Percentiles rank a stretch among this genome's conserved stretches.
Conservation (phyloP, 306 rosid species). For the Cyclanthera cordifolia region DNA sequence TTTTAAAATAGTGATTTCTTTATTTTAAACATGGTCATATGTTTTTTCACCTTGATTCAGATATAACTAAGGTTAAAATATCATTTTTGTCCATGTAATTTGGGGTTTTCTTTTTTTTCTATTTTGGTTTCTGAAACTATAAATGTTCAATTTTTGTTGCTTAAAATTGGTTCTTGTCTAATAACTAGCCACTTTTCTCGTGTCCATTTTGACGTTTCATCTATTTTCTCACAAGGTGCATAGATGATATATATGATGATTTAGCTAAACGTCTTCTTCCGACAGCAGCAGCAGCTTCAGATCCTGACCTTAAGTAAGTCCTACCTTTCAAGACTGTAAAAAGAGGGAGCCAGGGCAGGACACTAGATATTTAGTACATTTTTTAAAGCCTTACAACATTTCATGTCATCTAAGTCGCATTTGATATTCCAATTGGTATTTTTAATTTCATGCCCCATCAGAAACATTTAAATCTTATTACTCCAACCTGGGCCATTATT, state of each 20-base stretch:
- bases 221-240: constrained; percentile 29
- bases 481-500: background rate
- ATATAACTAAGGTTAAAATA: background rate
- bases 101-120: too few relatives aligned
- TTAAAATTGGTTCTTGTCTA: too few relatives aligned
- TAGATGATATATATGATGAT: constrained; percentile 62
- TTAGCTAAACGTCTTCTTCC: constrained; percentile 56
- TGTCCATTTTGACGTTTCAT: background rate
- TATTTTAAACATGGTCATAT: background rate
- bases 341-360: background rate
- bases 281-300: constrained; percentile 29
- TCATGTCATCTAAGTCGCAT: background rate
- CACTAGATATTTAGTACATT: background rate
- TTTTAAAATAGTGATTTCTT: background rate
- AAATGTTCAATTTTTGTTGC: too few relatives aligned
- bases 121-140: too few relatives aligned
- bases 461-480: background rate
- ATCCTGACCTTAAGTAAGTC: constrained; percentile 55
- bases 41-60: background rate
- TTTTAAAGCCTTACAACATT: background rate
- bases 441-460: background rate
- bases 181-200: background rate
- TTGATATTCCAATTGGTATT: background rate
- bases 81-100: too few relatives aligned
- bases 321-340: constrained; percentile 11